A percentile compares a stretch with the other conserved stretches of the same genome.
phyloP scores from a whole-genome alignment of 306 rosid genomes.

The Mucuna pruriens region DNA sequence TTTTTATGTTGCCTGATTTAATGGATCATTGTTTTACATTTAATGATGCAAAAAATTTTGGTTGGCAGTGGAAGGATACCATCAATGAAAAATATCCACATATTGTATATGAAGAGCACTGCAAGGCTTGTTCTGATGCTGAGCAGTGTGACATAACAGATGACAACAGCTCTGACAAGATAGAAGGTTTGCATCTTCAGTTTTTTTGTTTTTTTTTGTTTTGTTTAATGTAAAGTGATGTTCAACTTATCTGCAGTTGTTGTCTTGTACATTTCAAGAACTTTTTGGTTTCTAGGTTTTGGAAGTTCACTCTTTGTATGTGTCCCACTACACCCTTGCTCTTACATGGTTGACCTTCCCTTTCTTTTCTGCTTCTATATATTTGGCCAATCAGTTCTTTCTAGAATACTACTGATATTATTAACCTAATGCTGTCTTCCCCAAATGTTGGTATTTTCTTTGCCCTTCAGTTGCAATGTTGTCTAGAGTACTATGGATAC shows the following conservation, averaged over 20 bases:
- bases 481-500: background rate
- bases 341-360: constrained; percentile 24
- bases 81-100: constrained; percentile 89
- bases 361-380: constrained; percentile 6
- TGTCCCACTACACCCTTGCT: background rate
- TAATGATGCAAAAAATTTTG: constrained; percentile 31
- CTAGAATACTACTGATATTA: background rate
- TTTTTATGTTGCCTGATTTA: constrained; percentile 31
- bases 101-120: constrained; percentile 87
- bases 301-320: background rate
- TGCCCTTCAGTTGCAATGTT: background rate
- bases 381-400: constrained; percentile 5
- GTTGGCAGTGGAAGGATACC: constrained; percentile 78
- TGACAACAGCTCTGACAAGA: constrained; percentile 58
- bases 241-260: background rate
- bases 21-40: constrained; percentile 11
- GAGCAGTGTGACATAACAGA: constrained; percentile 61
- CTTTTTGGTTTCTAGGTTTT: background rate
- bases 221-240: background rate
- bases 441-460: background rate
- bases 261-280: background rate
- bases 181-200: constrained; percentile 70
- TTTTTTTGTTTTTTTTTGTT: background rate
- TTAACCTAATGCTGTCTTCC: background rate
- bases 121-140: constrained; percentile 74